phyloP scores from a whole-genome alignment of 352 stramenopile species.

The Pythium folliculosum region DNA sequence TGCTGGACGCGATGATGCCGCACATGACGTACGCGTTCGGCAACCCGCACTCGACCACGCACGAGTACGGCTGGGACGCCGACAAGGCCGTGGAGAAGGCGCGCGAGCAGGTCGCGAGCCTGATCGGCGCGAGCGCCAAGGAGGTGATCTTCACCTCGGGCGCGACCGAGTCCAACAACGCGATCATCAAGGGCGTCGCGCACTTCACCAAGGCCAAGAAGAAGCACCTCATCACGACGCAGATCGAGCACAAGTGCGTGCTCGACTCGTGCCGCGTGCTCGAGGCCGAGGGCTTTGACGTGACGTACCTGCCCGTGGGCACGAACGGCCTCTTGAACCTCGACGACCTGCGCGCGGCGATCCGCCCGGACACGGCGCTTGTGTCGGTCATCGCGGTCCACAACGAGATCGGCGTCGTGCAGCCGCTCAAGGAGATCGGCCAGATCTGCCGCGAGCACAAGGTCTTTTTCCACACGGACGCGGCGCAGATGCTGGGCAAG shows the following conservation, averaged over 20 bases:
- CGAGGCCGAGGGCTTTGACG: constrained; percentile 97
- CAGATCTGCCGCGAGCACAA: constrained; percentile 91
- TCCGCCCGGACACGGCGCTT: constrained; percentile 95
- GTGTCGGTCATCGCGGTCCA: constrained; percentile 99
- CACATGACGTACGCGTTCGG: constrained; percentile 96
- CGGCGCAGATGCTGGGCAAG: constrained; percentile 98
- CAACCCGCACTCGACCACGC: constrained; percentile 99
- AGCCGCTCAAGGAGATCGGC: constrained; percentile 97
- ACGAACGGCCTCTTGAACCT: constrained; percentile 96
- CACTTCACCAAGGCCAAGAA: constrained; percentile 96
- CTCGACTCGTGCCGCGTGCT: constrained; percentile 97
- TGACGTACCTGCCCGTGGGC: constrained; percentile 96
- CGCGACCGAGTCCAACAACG: constrained; percentile 99
- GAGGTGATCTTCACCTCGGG: constrained; percentile 99
- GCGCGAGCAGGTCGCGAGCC: constrained; percentile 82
- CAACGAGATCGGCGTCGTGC: constrained; percentile 99
- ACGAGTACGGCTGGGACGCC: constrained; percentile 98
- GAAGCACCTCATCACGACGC: constrained; percentile 99
- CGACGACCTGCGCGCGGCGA: constrained; percentile 92
- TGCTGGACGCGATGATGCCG: constrained; percentile 98
- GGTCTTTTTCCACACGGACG: constrained; percentile 99
- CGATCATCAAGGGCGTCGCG: constrained; percentile 97
- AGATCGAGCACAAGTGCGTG: constrained; percentile 98
- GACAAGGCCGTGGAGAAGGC: constrained; percentile 95
- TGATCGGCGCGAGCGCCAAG: constrained; percentile 96